Evolutionary conservation across 2,329 filamentous ascomycete genomes (phyloP).

Genomic region (Cadophora malorum): DNA sequence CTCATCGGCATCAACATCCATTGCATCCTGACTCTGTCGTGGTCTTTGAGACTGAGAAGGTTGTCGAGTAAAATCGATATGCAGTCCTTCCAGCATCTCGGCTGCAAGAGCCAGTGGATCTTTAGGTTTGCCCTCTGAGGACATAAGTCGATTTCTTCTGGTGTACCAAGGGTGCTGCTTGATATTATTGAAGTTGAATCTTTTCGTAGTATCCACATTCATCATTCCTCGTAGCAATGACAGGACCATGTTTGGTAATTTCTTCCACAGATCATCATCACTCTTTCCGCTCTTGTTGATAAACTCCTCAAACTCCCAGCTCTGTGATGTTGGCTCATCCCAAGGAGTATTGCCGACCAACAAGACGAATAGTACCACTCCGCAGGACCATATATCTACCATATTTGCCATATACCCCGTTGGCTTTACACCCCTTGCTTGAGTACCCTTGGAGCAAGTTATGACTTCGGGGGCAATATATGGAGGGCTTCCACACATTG

Average conservation of each 20-base stretch:
- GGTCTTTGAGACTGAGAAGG: constrained; percentile 52
- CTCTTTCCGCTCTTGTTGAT: constrained; percentile 79
- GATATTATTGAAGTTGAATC: constrained; percentile 87
- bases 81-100: constrained; percentile 89
- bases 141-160: constrained; percentile 77
- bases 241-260: constrained; percentile 74
- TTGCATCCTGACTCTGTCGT: constrained; percentile 55
- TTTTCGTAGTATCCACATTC: constrained; percentile 73
- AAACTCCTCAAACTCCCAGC: constrained; percentile 93
- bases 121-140: constrained; percentile 72
- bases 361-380: constrained; percentile 95
- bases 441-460: constrained; percentile 53
- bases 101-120: constrained; percentile 90
- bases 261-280: constrained; percentile 83
- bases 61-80: constrained; percentile 81
- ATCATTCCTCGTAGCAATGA: constrained; percentile 94
- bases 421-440: constrained; percentile 55
- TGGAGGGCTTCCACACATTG: constrained; percentile 93
- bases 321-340: constrained; percentile 87
- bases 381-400: constrained; percentile 96
- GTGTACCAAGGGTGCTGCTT: constrained; percentile 96
- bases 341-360: constrained; percentile 96
- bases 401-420: constrained; percentile 77
- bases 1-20: constrained; percentile 69
- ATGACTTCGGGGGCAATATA: constrained; percentile 97